Evolutionary conservation across 2,329 filamentous ascomycete species (phyloP), one percentile per base, ranked within the genome.

Genomic region (Calonectria crousiana): DNA sequence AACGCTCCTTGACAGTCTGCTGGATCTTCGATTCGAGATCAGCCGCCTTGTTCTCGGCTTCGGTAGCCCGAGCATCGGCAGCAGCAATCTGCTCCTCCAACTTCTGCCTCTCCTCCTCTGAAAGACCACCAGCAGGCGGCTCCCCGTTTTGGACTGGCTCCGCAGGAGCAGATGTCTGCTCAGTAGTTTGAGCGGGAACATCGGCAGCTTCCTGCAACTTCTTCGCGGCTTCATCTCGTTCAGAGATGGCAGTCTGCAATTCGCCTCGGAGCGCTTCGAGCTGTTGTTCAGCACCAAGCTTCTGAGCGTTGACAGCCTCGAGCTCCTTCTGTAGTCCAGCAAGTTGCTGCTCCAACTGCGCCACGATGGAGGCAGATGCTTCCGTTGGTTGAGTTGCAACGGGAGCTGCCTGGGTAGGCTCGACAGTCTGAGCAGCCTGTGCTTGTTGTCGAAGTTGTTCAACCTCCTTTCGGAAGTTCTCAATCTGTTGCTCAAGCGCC

Each of bases 211-310:
- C 86, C 56, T 84, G 79, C 18, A 86, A 79, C 74, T 83, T 84
- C 73, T 79, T 78, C 41, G 90, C 83, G 13, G 91, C 90, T 74
- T 91, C 87, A 70, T 95, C 93, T 56, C 94, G 88, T 78, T 95
- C 92, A 8, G 89, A 86, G 70, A 92, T 89, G 1, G 90, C 90
- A 13, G 87, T 85, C 67, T 92, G 88, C 16, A 98, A 86, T 79
- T 95, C 92, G 9, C 83, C 77, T 36, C 87, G 89, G 2, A 93
- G 82, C 30, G 82, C 83, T 58, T 88, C 86, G 2, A 94, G 87
- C 75, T 94, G 92, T 72, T 91, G 86, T 76, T 95, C 91, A n/a
- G 95, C 87, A 2, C 88, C 87, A 23, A 92, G 88, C 83, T 95
- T 95, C 82, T 97, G 92, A 13, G 91, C 87, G 9, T 87, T 92